Base-by-base conservation (phyloP, 345 rosid species). In the Sisymbrium altissimum region DNA sequence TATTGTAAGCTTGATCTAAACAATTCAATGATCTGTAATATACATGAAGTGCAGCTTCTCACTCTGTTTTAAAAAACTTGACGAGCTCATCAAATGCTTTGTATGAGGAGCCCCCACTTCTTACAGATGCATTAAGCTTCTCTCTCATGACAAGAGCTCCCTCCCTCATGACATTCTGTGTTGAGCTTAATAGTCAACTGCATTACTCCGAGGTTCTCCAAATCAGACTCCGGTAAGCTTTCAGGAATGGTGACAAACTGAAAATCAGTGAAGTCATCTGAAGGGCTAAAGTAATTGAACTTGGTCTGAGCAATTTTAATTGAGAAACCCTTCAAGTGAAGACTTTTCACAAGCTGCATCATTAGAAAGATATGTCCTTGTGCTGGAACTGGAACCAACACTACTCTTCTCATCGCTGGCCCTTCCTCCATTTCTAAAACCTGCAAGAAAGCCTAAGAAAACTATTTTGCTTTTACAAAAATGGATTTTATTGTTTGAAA, bases 341-440 rank as follows among this genome's bases (percentile, higher is more conserved):
- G 89, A 50, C 79, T 29, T 44, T 82, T 54, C 0, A 76, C 90
- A 0, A 86, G 88, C 50, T 85, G 87, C 76, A 89, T 84, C 85
- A 89, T 83, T 0, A 92, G 90, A 50, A 70, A 79, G 66, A 86
- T 48, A 72, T 89, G 93, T 19, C 96, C 92, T 59, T 84, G 89
- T 10, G 81, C 76, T 40, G 93, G 89, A 18, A 18, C 50, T 3
- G 89, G 86, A 50, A 89, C 86, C 3, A 89, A 21, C 5, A 73
- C 66, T 12, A 57, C 0, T 4, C 72, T 57, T 57, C 6, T 74
- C 25, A 5, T 66, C 3, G 7, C 21, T 0, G 1, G 14, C 41
- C 11, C 23, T 11, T 72, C 21, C 48, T 64, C 68, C 68, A 30
- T 64, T 21, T 21, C 40, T 36, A 19, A 13, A 19, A 8, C n/a